These are phyloP conservation scores for Talaromyces pinophilus DNA, from an alignment of 2,329 filamentous ascomycete genomes.

Conservation along the genomic window DNA sequence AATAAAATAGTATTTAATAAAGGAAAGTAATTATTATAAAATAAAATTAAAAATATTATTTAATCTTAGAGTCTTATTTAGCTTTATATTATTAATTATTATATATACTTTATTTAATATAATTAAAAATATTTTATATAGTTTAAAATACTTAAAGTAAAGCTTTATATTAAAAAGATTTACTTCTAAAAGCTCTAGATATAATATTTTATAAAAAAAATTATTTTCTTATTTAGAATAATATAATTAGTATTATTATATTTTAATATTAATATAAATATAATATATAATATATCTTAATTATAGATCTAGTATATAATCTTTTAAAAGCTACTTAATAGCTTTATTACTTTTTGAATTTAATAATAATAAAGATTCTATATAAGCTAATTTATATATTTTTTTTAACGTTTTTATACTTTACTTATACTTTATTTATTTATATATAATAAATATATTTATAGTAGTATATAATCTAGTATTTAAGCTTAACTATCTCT, in stretches of 20 bases:
- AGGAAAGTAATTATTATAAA: neutral
- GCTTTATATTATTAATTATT: neutral
- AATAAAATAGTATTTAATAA: neutral
- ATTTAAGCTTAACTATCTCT: neutral
- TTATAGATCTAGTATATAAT: neutral
- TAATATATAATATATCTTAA: neutral
- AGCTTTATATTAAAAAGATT: neutral
- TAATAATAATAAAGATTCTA: neutral
- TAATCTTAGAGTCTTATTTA: neutral
- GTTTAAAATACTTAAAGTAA: neutral
- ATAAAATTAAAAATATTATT: neutral
- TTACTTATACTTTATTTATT: neutral
- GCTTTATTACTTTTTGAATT: neutral
- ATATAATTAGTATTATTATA: neutral
- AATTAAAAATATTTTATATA: neutral
- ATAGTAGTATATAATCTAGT: neutral
- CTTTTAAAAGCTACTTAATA: too few relatives aligned
- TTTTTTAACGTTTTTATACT: neutral
- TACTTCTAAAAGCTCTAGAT: neutral
- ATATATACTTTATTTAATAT: neutral
- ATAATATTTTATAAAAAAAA: neutral
- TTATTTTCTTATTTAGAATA: neutral
- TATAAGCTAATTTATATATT: neutral
- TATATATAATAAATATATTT: neutral
- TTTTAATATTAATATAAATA: neutral